Conservation (phyloP, 1,284 basidiomycete species). For the Ustilago bromivora region DNA sequence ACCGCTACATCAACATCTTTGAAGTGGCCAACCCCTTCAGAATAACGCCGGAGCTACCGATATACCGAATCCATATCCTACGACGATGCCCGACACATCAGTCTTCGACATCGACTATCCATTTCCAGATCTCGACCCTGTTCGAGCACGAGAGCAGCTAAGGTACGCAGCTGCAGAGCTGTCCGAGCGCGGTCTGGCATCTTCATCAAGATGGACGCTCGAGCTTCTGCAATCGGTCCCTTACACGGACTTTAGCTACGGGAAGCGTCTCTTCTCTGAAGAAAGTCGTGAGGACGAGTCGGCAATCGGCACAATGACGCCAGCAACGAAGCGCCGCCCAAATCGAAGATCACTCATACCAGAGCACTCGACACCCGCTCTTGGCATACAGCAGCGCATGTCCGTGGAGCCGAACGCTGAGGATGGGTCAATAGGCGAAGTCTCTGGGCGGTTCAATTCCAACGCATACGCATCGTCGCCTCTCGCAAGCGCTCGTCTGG, state of each 20-base stretch:
- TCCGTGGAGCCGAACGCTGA: constrained; percentile 39
- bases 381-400: constrained; percentile 51
- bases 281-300: constrained; percentile 16
- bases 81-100: constrained; percentile 32
- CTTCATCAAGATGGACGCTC: constrained; percentile 58
- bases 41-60: background rate
- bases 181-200: constrained; percentile 46
- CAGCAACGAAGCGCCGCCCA: constrained; percentile 30
- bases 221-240: constrained; percentile 59
- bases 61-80: background rate
- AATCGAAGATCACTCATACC: constrained; percentile 38
- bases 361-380: constrained; percentile 64
- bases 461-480: constrained; percentile 33
- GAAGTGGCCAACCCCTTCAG: background rate
- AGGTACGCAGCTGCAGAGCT: constrained; percentile 47
- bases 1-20: background rate
- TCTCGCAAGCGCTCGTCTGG: constrained; percentile 27
- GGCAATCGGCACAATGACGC: constrained; percentile 34
- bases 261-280: constrained; percentile 1
- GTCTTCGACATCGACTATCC: constrained; percentile 47
- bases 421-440: constrained; percentile 24
- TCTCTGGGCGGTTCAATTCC: constrained; percentile 29
- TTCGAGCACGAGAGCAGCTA: constrained; percentile 37
- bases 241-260: background rate
- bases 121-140: constrained; percentile 53